Evolutionary conservation across 768 basidiomycete genomes (phyloP).

Genomic region (Auricularia sp.): DNA sequence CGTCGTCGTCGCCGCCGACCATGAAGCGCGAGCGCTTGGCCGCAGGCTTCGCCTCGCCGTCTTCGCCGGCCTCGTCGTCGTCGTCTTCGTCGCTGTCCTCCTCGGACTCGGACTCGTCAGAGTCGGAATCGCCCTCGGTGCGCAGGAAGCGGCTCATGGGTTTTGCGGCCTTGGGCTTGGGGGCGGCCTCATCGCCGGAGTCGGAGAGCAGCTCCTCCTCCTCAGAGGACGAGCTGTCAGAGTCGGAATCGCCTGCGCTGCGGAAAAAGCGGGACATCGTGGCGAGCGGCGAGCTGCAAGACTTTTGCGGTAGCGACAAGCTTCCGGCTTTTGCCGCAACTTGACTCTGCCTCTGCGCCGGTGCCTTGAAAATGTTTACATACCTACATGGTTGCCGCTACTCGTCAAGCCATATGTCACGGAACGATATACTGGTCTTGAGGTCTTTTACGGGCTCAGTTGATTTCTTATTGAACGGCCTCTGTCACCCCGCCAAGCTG

Average conservation of each 20-base stretch:
- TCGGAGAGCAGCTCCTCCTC: conserved; percentile 60
- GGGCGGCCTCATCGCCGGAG: conserved; percentile 47
- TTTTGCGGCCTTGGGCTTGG: conserved; percentile 37
- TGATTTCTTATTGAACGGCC: too few species aligned
- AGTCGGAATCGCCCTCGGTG: conserved; percentile 44
- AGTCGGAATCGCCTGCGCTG: conserved; percentile 74
- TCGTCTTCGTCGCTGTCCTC: conserved; percentile 49
- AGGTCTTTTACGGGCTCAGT: too few species aligned
- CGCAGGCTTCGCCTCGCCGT: conserved; percentile 40
- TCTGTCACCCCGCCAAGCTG: too few species aligned
- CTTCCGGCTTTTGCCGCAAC: too few species aligned
- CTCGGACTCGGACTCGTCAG: conserved; percentile 38
- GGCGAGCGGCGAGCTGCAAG: not conserved
- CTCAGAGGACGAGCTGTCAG: conserved; percentile 49
- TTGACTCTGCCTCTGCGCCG: too few species aligned
- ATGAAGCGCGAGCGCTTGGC: conserved; percentile 22
- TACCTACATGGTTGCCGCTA: too few species aligned
- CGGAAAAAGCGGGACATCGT: conserved; percentile 85
- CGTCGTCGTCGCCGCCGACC: conserved; percentile 36
- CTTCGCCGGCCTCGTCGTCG: conserved; percentile 47
- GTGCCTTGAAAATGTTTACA: too few species aligned
- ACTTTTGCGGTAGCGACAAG: too few species aligned
- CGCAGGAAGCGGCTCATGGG: conserved; percentile 76
- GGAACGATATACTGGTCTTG: too few species aligned
- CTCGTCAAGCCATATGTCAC: too few species aligned